These are phyloP conservation scores for Viola odorata DNA, from an alignment of 345 rosid genomes.

Conservation along the genomic window DNA sequence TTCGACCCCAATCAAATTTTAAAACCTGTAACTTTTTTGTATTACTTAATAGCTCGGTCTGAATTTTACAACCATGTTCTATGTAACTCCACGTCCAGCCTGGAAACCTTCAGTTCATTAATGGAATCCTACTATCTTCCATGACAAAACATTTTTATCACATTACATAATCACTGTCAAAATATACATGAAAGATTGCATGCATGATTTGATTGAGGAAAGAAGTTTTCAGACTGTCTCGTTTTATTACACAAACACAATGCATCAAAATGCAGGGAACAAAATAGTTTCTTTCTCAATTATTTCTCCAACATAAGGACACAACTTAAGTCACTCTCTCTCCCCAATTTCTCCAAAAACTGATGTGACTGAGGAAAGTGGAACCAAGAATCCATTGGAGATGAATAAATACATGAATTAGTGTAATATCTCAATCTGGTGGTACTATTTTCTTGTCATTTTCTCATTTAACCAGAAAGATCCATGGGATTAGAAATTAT, in stretches of 20 bases:
- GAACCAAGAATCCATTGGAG: conserved; percentile 8
- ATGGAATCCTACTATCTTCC: conserved; percentile 17
- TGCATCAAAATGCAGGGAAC: not conserved
- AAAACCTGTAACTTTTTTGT: too few species aligned
- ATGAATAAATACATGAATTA: conserved; percentile 6
- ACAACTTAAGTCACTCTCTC: not conserved
- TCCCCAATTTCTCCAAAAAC: not conserved
- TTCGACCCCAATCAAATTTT: too few species aligned
- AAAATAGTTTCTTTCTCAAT: conserved; percentile 8
- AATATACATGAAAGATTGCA: conserved; percentile 7
- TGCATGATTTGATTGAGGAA: conserved; percentile 2
- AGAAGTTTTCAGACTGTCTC: not conserved
- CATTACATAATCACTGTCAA: not conserved
- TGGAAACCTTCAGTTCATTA: conserved; percentile 3
- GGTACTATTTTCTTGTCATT: conserved; percentile 11
- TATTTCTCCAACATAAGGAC: conserved; percentile 11
- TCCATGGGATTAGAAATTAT: conserved; percentile 24
- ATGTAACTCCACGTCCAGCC: too few species aligned
- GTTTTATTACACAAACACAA: not conserved
- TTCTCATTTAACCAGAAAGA: conserved; percentile 30
- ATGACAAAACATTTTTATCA: not conserved
- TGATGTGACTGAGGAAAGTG: not conserved
- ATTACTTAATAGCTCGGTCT: too few species aligned
- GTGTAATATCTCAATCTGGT: conserved; percentile 6
- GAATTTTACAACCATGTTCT: too few species aligned